Percentiles rank a stretch among this genome's conserved stretches.
Evolutionary conservation across 177 flowering plant genomes (phyloP).

Genomic region (Vitis hybrid): DNA sequence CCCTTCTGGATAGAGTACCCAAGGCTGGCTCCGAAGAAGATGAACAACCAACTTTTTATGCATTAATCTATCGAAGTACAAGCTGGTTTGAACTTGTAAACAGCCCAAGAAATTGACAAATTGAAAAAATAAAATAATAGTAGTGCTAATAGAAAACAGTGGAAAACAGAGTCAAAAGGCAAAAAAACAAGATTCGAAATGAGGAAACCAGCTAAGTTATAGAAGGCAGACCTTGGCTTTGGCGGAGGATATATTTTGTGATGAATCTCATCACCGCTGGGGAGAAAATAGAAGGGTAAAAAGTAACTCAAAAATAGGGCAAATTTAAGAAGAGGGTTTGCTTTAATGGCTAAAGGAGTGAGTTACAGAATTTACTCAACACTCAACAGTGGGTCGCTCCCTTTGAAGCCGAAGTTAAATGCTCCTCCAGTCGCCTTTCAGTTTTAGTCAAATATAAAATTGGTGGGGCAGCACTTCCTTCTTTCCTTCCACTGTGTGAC

Average conservation of each 20-base stretch:
- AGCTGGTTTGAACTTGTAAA: constrained; percentile 16
- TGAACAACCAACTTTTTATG: neutral
- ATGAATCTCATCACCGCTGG: constrained; percentile 4
- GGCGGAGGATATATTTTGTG: neutral
- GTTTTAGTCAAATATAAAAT: neutral
- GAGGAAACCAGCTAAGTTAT: constrained; percentile 6
- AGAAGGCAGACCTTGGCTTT: neutral
- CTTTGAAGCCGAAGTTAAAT: neutral
- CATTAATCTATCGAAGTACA: constrained; percentile 9
- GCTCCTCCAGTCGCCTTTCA: neutral
- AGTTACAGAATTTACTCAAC: constrained; percentile 1
- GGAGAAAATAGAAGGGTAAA: neutral
- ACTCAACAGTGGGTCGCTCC: neutral
- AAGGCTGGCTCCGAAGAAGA: neutral
- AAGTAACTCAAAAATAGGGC: neutral
- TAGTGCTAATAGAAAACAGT: neutral
- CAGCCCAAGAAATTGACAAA: constrained; percentile 11
- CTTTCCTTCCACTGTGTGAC: too few relatives aligned
- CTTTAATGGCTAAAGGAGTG: neutral
- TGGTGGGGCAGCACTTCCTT: too few relatives aligned
- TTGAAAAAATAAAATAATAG: neutral
- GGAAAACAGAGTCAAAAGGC: constrained; percentile 1
- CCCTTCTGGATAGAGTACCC: neutral
- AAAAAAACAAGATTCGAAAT: neutral
- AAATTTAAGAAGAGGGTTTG: neutral